phyloP scores from a whole-genome alignment of 2,329 filamentous ascomycete species.

The Kalmusia sp. region DNA sequence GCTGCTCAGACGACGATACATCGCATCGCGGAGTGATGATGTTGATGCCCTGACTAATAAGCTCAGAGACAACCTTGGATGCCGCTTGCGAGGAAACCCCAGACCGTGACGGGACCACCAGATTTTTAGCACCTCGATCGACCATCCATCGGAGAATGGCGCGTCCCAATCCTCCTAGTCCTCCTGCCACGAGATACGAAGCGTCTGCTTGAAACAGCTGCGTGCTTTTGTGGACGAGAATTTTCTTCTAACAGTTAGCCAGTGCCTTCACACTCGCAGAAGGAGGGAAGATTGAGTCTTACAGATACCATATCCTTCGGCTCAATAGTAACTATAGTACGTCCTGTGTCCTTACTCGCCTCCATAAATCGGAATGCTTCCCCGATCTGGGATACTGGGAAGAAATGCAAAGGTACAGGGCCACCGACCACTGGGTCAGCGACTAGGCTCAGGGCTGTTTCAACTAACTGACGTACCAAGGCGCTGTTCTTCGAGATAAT shows the following conservation, averaged over 20 bases:
- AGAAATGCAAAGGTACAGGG: not conserved
- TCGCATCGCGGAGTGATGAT: not conserved
- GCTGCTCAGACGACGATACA: not conserved
- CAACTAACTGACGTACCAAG: too few relatives aligned
- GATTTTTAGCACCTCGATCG: slow-evolving; percentile 18
- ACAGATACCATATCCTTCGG: not conserved
- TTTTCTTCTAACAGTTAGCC: too few relatives aligned
- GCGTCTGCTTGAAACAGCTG: slow-evolving; percentile 2
- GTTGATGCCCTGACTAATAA: not conserved
- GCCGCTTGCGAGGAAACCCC: not conserved
- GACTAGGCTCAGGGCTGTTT: too few relatives aligned
- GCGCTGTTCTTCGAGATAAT: not conserved
- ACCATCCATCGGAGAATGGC: slow-evolving; percentile 18
- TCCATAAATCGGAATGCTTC: slow-evolving; percentile 17
- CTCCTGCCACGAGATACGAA: slow-evolving; percentile 19
- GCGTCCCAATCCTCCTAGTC: slow-evolving; percentile 17
- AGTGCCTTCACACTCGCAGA: too few relatives aligned
- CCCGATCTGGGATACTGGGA: not conserved
- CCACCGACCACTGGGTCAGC: not conserved
- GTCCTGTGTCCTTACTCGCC: slow-evolving; percentile 9
- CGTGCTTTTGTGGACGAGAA: slow-evolving; percentile 7
- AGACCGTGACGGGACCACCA: slow-evolving; percentile 18
- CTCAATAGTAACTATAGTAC: slow-evolving; percentile 3
- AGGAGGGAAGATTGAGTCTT: not conserved
- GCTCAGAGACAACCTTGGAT: not conserved